Percentiles rank a stretch among this genome's conserved stretches.
These are phyloP conservation scores for Dicorynia guianensis DNA, from an alignment of 306 rosid species.

Conservation along the genomic window DNA sequence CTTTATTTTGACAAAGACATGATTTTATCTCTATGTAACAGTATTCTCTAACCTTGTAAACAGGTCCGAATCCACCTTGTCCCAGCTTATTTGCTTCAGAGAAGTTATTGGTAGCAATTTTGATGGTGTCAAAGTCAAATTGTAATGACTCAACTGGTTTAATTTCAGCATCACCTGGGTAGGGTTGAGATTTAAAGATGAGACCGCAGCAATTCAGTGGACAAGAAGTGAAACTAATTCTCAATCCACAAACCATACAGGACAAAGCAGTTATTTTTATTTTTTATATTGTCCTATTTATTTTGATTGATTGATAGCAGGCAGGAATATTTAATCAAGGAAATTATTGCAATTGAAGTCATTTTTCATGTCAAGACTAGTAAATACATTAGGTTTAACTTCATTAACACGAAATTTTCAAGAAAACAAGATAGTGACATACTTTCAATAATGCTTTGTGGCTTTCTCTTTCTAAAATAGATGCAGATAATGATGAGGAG, in stretches of 20 bases:
- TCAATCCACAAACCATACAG: too few species aligned
- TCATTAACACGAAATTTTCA: too few species aligned
- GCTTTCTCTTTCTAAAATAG: background rate
- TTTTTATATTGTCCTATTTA: background rate
- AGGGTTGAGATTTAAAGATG: constrained; percentile 34
- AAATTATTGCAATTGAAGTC: too few species aligned
- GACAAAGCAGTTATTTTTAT: background rate
- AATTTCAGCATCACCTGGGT: constrained; percentile 26
- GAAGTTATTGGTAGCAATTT: constrained; percentile 38
- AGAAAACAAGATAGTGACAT: background rate
- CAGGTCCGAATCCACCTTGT: constrained; percentile 51
- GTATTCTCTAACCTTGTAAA: constrained; percentile 43
- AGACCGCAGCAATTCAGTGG: background rate
- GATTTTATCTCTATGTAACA: constrained; percentile 12
- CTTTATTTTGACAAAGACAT: background rate
- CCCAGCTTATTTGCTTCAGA: constrained; percentile 50
- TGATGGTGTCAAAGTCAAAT: constrained; percentile 34
- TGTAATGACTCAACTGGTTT: constrained; percentile 15
- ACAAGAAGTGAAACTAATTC: constrained; percentile 16
- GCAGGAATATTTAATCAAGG: too few species aligned
- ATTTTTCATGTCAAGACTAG: too few species aligned
- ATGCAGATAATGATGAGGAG: background rate
- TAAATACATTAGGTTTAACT: too few species aligned
- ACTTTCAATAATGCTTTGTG: background rate
- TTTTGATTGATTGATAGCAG: too few species aligned